Conservation (phyloP, 495 filamentous ascomycete species). For the Cercophora scortea region DNA sequence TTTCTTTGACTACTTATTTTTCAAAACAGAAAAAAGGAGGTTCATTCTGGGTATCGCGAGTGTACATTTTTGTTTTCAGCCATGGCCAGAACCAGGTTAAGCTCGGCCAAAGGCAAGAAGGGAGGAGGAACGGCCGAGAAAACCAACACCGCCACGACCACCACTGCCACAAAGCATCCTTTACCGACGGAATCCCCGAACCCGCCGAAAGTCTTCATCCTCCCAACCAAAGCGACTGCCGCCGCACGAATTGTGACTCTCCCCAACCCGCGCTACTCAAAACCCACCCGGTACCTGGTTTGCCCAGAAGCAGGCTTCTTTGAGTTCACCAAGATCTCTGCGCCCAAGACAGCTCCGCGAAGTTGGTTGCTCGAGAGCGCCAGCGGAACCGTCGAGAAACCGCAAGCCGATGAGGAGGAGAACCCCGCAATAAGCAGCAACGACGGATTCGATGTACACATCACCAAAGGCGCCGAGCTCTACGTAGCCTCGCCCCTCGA, state of each 20-base stretch:
- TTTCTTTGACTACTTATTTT: too few relatives aligned
- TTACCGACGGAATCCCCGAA: conserved; percentile 27
- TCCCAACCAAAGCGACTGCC: conserved; percentile 58
- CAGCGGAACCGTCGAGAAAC: not conserved
- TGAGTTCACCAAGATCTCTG: conserved; percentile 74
- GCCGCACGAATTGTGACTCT: conserved; percentile 68
- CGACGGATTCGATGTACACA: conserved; percentile 16
- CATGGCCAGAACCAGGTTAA: conserved; percentile 23
- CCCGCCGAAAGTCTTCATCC: conserved; percentile 66
- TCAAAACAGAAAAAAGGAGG: too few relatives aligned
- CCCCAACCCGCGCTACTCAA: conserved; percentile 63
- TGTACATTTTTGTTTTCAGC: not conserved
- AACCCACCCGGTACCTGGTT: conserved; percentile 65
- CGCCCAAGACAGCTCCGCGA: conserved; percentile 49
- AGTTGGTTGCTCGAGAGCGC: conserved; percentile 58
- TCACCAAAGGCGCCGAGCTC: conserved; percentile 56
- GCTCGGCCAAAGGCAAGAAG: too few relatives aligned
- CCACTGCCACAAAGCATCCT: conserved; percentile 21
- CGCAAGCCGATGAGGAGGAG: too few relatives aligned
- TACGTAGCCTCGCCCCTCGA: conserved; percentile 80
- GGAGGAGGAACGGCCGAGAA: too few relatives aligned
- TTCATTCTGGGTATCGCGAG: too few relatives aligned
- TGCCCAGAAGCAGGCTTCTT: conserved; percentile 74
- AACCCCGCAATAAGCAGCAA: not conserved
- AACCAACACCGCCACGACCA: conserved; percentile 10